Base-by-base conservation (phyloP, 2,329 filamentous ascomycete genomes). In the Aspergillus sclerotialis region DNA sequence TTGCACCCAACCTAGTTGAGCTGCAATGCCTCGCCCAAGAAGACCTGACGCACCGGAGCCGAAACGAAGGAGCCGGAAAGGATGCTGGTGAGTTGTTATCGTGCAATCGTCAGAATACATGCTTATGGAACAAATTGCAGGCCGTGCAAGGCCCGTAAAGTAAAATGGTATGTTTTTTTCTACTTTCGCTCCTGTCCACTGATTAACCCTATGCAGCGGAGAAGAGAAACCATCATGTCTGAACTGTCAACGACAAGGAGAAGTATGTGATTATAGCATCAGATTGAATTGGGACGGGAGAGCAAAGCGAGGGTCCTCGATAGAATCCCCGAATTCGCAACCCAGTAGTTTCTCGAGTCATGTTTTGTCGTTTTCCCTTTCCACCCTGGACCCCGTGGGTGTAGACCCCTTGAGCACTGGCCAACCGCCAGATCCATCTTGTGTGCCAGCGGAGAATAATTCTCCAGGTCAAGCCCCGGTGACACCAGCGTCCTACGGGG, bases 261-360 rank as follows among this genome's bases (percentile, higher is more conserved):
- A 87, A 53, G 65, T 67, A 30, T 92, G 85, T 64, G 84, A 92
- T 60, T 90, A 89, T 57, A 84, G 78, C 49, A 84, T 90, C 48
- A 75, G 82, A 19, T 65, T 90, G 44, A 89, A 89, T 50, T 90
- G 85, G 85, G 80, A 82, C 40, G 83, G 84, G 4, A 74, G 84
- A 37, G 71, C 73, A 32, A 81, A 76, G 53, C 77, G 75, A 59
- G 72, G 71, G 41, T 63, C 33, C 63, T 69, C 45, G 43, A 60
- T 45, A 50, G 65, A 55, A 31, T 58, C 56, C 6, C 48, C 54
- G 4, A 43, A 37, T 21, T 53, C 57, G 30, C n/a, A n/a, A n/a
- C 50, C 53, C 10, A 52, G 46, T 42, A 44, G 46, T 24, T 38
- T 38, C 12, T 49, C 43, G 14, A 36, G 33, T 5, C 38, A 42